Evolutionary conservation across 129 eudicot genomes (phyloP).

Genomic region (Arctium lappa): DNA sequence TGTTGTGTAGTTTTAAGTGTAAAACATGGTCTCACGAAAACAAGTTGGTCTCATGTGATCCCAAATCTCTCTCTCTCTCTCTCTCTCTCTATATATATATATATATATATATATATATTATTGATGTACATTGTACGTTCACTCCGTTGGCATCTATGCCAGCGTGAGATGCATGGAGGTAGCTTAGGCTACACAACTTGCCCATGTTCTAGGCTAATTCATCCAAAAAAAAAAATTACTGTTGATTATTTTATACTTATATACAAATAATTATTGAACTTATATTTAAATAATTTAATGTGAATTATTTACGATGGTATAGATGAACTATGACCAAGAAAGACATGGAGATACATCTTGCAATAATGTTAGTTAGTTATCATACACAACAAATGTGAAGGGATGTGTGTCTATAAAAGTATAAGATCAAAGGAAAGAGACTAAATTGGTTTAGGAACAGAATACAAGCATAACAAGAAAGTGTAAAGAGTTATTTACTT

Average conservation of each 20-base stretch:
- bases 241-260: neutral
- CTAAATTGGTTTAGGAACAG: neutral
- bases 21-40: too few species aligned
- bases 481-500: neutral
- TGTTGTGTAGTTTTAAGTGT: too few species aligned
- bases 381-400: neutral
- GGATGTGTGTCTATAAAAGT: too few species aligned
- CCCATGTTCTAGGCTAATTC: slow-evolving; percentile 24
- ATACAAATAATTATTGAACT: neutral
- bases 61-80: too few species aligned
- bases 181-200: slow-evolving; percentile 31
- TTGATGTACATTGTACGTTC: slow-evolving; percentile 16
- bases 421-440: neutral
- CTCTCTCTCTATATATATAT: too few species aligned
- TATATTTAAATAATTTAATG: neutral
- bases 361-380: neutral
- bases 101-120: neutral
- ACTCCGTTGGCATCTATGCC: slow-evolving; percentile 13
- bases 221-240: neutral
- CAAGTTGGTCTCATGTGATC: neutral
- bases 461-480: neutral
- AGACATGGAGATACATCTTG: neutral
- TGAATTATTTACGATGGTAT: too few species aligned
- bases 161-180: slow-evolving; percentile 28
- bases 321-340: neutral